These are phyloP conservation scores for Boletus rex-veris DNA, from an alignment of 768 basidiomycete genomes.

Conservation along the genomic window DNA sequence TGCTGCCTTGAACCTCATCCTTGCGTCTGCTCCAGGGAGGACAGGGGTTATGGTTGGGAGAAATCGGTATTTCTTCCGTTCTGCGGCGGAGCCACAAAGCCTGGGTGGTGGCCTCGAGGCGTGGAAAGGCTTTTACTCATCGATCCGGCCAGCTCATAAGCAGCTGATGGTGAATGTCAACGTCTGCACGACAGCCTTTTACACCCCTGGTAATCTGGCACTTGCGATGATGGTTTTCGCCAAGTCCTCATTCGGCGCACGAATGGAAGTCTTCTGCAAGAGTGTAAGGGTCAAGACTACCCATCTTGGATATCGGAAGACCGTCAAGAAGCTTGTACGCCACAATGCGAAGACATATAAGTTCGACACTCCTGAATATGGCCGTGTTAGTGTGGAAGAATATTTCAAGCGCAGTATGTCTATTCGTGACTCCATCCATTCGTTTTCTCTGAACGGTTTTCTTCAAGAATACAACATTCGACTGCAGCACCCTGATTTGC, in stretches of 20 bases:
- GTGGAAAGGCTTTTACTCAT: conserved; percentile 52
- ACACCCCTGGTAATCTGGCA: conserved; percentile 42
- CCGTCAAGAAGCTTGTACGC: conserved; percentile 53
- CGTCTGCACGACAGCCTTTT: conserved; percentile 50
- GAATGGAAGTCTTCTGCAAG: conserved; percentile 57
- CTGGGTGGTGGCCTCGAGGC: conserved; percentile 54
- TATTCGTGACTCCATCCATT: background rate
- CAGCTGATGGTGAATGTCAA: conserved; percentile 54
- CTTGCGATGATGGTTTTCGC: conserved; percentile 40
- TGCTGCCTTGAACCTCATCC: conserved; percentile 48
- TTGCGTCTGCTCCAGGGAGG: conserved; percentile 43
- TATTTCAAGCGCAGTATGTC: conserved; percentile 48
- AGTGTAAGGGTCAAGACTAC: conserved; percentile 62
- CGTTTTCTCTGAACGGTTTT: background rate
- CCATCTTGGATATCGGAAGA: conserved; percentile 75
- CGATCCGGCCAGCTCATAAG: conserved; percentile 39
- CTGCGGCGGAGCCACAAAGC: conserved; percentile 25
- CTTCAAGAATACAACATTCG: conserved; percentile 41
- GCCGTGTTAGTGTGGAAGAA: conserved; percentile 42
- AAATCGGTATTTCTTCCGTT: conserved; percentile 51
- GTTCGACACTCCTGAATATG: conserved; percentile 41
- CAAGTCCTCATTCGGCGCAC: conserved; percentile 55
- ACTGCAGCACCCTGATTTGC: conserved; percentile 39
- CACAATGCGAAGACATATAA: conserved; percentile 37
- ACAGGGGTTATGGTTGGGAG: conserved; percentile 50